Conservation (phyloP, 2,329 filamentous ascomycete species). For the Pyricularia grisea region DNA sequence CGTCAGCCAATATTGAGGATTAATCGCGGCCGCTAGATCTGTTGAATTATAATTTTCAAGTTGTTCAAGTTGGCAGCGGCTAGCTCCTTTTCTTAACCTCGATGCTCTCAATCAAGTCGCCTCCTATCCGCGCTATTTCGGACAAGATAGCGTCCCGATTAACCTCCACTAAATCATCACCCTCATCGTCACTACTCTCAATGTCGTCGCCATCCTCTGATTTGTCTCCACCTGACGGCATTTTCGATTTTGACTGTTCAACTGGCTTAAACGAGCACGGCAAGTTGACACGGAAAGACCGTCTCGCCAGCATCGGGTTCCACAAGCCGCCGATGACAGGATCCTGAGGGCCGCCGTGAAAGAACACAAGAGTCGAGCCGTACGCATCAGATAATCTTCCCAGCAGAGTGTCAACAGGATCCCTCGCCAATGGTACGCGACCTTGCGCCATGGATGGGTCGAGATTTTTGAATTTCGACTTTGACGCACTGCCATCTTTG, state of each 20-base stretch:
- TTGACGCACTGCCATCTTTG: constrained; percentile 20
- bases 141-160: constrained; percentile 59
- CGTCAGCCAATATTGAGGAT: too few species aligned
- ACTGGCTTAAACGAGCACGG: constrained; percentile 56
- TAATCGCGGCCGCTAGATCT: too few species aligned
- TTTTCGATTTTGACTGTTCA: background rate
- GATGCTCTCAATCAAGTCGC: constrained; percentile 58
- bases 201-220: constrained; percentile 9
- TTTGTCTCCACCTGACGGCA: constrained; percentile 5
- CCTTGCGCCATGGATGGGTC: constrained; percentile 42
- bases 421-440: constrained; percentile 40
- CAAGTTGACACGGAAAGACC: constrained; percentile 62
- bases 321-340: constrained; percentile 47
- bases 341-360: constrained; percentile 53
- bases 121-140: constrained; percentile 63
- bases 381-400: constrained; percentile 60
- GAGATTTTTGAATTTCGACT: constrained; percentile 68
- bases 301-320: constrained; percentile 42
- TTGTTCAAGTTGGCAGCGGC: background rate
- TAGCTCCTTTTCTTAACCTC: constrained; percentile 32
- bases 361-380: constrained; percentile 65
- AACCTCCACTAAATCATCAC: constrained; percentile 41
- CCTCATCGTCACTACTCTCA: constrained; percentile 10
- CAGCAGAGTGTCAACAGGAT: constrained; percentile 55
- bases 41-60: background rate